phyloP scores from a whole-genome alignment of 106 monocot species.

The Cymbidium sinense region DNA sequence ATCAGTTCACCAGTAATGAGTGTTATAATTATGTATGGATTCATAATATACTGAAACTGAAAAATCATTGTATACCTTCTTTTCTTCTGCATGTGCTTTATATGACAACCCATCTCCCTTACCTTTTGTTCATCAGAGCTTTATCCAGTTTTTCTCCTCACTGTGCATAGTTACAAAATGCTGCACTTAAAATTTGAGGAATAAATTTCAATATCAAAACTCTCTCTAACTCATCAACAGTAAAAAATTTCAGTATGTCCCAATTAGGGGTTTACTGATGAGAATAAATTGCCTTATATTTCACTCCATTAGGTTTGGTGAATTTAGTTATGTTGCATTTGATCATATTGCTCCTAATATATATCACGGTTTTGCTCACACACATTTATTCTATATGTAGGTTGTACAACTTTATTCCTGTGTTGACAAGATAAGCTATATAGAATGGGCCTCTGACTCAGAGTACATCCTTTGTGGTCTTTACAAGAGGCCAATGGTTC shows the following conservation, averaged over 20 bases:
- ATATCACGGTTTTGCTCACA: background rate
- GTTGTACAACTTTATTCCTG: constrained; percentile 82
- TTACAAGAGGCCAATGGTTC: constrained; percentile 86
- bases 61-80: background rate
- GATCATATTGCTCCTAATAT: background rate
- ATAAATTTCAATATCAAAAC: background rate
- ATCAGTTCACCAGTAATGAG: background rate
- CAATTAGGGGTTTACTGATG: background rate
- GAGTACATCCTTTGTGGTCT: constrained; percentile 92
- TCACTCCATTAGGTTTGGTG: background rate
- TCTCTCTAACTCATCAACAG: background rate
- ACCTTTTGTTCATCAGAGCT: background rate
- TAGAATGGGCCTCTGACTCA: constrained; percentile 95
- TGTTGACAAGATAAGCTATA: constrained; percentile 85
- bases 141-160: background rate
- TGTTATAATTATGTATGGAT: background rate
- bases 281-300: background rate
- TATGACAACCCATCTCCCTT: background rate
- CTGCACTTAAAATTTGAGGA: background rate
- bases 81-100: background rate
- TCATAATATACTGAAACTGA: background rate
- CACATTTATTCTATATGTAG: constrained; percentile 21
- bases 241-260: background rate
- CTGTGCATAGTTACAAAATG: background rate
- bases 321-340: constrained; percentile 6